Evolutionary conservation across 108 stramenopile species (phyloP).

Genomic region (Conticribra guillardii): DNA sequence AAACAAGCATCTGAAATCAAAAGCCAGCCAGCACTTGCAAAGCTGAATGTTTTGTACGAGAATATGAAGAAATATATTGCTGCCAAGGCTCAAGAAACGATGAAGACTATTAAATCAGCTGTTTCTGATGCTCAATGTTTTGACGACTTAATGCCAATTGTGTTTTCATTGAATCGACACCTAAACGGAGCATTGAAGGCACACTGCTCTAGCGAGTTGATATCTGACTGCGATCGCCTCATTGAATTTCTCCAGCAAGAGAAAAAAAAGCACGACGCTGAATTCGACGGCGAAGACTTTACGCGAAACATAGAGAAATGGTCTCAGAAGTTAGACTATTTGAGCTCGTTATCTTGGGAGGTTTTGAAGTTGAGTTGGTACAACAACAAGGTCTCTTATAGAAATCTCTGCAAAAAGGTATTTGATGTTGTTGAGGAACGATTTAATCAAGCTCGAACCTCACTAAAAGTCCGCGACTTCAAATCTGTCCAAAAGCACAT

Average conservation of each 20-base stretch:
- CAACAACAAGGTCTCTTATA: slow-evolving; percentile 41
- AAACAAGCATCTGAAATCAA: slow-evolving; percentile 39
- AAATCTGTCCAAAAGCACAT: slow-evolving; percentile 39
- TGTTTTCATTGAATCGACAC: slow-evolving; percentile 25
- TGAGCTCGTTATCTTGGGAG: too few relatives aligned
- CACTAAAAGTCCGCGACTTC: slow-evolving; percentile 39
- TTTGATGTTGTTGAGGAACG: slow-evolving; percentile 4
- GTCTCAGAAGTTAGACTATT: too few relatives aligned
- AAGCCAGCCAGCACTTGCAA: slow-evolving; percentile 8
- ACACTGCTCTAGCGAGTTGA: slow-evolving; percentile 23
- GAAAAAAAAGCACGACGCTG: slow-evolving; percentile 40
- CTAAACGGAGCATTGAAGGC: slow-evolving; percentile 22
- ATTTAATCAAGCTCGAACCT: slow-evolving; percentile 22
- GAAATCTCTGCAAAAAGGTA: slow-evolving; percentile 9
- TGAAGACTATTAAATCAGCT: too few relatives aligned
- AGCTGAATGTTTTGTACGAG: slow-evolving; percentile 39
- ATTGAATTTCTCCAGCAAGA: slow-evolving; percentile 22
- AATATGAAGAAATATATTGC: slow-evolving; percentile 22
- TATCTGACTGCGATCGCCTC: slow-evolving; percentile 21
- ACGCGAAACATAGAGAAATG: too few relatives aligned
- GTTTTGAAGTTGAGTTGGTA: too few relatives aligned
- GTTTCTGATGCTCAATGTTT: slow-evolving; percentile 28
- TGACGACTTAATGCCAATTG: slow-evolving; percentile 44
- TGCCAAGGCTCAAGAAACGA: too few relatives aligned
- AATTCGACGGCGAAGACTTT: too few relatives aligned